Base-by-base conservation (phyloP, 1,284 basidiomycete species). In the Puccinia hordei region DNA sequence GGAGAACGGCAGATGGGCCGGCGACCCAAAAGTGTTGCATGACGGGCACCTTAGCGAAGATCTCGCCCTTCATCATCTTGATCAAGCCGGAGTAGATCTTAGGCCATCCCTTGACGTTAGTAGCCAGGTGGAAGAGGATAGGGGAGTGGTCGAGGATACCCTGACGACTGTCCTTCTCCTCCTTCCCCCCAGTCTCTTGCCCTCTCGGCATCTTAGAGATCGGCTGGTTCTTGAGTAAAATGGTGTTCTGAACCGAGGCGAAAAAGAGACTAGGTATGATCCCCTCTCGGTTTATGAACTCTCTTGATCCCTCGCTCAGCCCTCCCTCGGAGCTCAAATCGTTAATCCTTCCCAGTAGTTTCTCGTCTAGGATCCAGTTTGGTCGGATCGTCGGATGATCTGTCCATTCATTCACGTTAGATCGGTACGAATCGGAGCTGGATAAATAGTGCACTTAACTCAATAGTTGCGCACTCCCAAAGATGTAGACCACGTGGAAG, bases 1-100 rank as follows among this genome's bases (percentile, higher is more conserved):
- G 33, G 19, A 77, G 61, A 1, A 77, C 74, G 41, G 59, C 74
- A 17, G 24, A 0, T 15, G n/a, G 27, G 57, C 68, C 76, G 22
- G 76, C 68, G 13, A 79, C 17, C 65, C 91, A 92, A 63, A 98
- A 89, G 84, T 98, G 95, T 86, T 98, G 96, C 17, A 98, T 94
- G 3, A 98, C 96, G 17, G 97, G 95, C n/a, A 92, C 89, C 86
- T 98, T 12, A 12, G 38, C 38, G 38, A 41, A 41, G 38, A 41
- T 41, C 38, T 99, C 96, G 19, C 91, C 94, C 89, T 93, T 90
- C 86, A 95, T 98, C 96, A 99, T 98, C 87, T 97, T 98, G 84
- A 94, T 89, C 82, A 98, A 86, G 1, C 97, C 97, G 6, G 88
- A 89, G 85, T 95, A 92, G 24, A 96, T 92, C 86, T 0, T 89